phyloP scores from a whole-genome alignment of 2,329 filamentous ascomycete species.

The Diaporthe velutina region DNA sequence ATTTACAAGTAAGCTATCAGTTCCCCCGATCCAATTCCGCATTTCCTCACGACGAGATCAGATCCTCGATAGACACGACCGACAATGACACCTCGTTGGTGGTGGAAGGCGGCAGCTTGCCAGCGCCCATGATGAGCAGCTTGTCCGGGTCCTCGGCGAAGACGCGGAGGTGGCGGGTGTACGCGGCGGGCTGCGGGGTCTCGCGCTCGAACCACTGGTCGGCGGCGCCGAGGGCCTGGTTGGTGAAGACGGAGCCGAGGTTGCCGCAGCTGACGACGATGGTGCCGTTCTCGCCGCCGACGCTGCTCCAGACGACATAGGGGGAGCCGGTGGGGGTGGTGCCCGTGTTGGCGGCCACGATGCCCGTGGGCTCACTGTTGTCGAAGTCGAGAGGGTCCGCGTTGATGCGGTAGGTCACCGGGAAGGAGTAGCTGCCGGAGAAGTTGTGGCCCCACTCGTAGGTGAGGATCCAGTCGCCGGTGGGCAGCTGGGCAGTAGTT shows the following conservation, averaged over 20 bases:
- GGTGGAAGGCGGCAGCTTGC: conserved; percentile 60
- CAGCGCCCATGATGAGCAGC: conserved; percentile 60
- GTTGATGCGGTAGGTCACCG: conserved; percentile 59
- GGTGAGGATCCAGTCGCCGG: conserved; percentile 71
- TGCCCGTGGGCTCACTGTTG: conserved; percentile 48
- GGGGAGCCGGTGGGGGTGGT: conserved; percentile 54
- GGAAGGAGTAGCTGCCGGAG: conserved; percentile 48
- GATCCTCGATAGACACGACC: conserved; percentile 46
- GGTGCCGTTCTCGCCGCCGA: conserved; percentile 59
- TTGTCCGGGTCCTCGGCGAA: conserved; percentile 50
- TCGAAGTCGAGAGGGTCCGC: conserved; percentile 55
- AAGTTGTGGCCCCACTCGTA: conserved; percentile 63
- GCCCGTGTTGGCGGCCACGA: conserved; percentile 47
- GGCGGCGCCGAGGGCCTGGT: conserved; percentile 54
- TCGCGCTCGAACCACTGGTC: conserved; percentile 53
- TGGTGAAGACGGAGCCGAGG: conserved; percentile 56
- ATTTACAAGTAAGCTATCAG: conserved; percentile 1
- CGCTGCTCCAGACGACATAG: conserved; percentile 58
- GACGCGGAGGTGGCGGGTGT: conserved; percentile 53
- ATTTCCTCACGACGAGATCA: conserved; percentile 26
- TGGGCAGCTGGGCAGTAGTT: conserved; percentile 68
- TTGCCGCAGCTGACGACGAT: conserved; percentile 56
- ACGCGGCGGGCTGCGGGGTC: conserved; percentile 52
- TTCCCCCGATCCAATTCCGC: not conserved
- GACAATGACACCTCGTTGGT: conserved; percentile 58